Percentiles rank a stretch among this genome's conserved stretches.
phyloP scores from a whole-genome alignment of 768 basidiomycete genomes.

The Hortiboletus campestris region DNA sequence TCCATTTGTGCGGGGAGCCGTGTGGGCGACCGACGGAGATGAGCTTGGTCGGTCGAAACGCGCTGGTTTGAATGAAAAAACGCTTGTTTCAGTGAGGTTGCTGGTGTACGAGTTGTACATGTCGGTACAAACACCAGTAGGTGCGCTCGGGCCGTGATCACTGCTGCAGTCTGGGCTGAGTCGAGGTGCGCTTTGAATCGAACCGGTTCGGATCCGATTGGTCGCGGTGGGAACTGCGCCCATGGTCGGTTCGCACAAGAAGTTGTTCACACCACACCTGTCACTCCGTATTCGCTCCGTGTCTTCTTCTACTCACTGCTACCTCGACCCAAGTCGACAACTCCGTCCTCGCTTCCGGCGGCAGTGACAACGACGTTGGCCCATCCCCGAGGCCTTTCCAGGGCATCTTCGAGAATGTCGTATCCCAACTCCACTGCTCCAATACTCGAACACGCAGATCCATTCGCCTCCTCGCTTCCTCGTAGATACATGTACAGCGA shows the following conservation, averaged over 20 bases:
- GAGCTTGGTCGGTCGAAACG: constrained; percentile 1
- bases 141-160: not conserved
- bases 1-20: not conserved
- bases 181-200: not conserved
- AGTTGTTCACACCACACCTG: constrained; percentile 14
- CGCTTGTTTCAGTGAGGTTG: not conserved
- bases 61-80: not conserved
- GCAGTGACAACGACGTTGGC: constrained; percentile 19
- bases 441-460: constrained; percentile 64
- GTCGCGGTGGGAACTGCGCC: constrained; percentile 27
- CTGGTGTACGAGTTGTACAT: too few relatives aligned
- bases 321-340: not conserved
- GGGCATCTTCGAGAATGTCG: constrained; percentile 33
- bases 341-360: constrained; percentile 1
- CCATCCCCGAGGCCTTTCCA: constrained; percentile 9
- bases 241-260: constrained; percentile 16
- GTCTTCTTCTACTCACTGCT: constrained; percentile 2
- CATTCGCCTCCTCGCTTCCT: constrained; percentile 48
- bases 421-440: constrained; percentile 58
- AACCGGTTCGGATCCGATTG: constrained; percentile 24
- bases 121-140: not conserved
- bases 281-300: too few relatives aligned
- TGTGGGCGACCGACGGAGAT: constrained; percentile 10
- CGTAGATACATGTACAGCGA: constrained; percentile 62
- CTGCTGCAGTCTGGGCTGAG: not conserved